Conservation (phyloP, 352 stramenopile genomes). For the Aphanomyces invadans region DNA sequence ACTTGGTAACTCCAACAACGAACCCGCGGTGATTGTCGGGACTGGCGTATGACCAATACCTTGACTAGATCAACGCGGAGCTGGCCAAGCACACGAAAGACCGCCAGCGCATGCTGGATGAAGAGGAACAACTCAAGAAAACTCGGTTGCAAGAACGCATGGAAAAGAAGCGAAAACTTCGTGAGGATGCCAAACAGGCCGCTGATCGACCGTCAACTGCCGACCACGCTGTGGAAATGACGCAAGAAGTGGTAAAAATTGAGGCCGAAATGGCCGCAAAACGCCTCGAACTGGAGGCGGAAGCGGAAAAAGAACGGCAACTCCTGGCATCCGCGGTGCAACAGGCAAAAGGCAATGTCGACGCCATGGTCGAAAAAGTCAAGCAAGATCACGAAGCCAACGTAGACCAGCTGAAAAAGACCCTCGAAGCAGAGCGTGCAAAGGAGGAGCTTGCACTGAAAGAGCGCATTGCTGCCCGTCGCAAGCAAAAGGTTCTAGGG, state of each 20-base stretch:
- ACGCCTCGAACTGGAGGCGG: constrained; percentile 20
- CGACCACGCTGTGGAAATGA: constrained; percentile 2
- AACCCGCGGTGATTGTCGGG: background rate
- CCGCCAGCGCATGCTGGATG: constrained; percentile 29
- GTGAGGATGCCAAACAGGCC: constrained; percentile 23
- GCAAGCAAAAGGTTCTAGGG: constrained; percentile 32
- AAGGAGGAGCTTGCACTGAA: constrained; percentile 46
- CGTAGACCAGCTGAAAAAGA: constrained; percentile 27
- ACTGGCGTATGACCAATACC: background rate
- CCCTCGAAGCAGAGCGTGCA: constrained; percentile 34
- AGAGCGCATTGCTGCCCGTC: constrained; percentile 38
- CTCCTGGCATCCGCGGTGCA: constrained; percentile 20
- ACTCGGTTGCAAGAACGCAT: constrained; percentile 32
- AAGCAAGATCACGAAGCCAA: constrained; percentile 33
- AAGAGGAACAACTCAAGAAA: constrained; percentile 33
- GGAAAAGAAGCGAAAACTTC: constrained; percentile 34
- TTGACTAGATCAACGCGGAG: constrained; percentile 32
- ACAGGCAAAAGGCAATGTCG: constrained; percentile 28
- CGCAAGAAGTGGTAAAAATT: constrained; percentile 31
- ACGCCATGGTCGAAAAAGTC: constrained; percentile 32
- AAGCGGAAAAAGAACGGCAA: constrained; percentile 23
- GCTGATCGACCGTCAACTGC: constrained; percentile 14
- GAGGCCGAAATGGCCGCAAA: constrained; percentile 31
- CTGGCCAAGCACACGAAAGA: constrained; percentile 33
- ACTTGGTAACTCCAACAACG: background rate